phyloP scores from a whole-genome alignment of 139 green algal genomes.

The Chlamydomonas sp. region DNA sequence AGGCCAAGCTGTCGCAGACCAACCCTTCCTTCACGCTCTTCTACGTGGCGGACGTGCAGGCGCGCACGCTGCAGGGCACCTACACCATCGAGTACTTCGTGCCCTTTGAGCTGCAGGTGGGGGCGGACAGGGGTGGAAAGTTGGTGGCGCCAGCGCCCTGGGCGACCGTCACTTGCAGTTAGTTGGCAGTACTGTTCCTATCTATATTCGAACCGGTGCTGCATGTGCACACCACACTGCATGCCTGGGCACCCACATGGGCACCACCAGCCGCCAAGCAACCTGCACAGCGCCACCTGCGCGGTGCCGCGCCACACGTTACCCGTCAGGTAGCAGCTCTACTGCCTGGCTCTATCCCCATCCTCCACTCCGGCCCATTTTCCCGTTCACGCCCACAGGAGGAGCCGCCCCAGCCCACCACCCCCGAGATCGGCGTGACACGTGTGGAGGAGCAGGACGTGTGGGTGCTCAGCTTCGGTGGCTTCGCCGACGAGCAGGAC shows the following conservation, averaged over 20 bases:
- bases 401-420: conserved; percentile 18
- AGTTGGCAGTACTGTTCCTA: too few species aligned
- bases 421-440: conserved; percentile 5
- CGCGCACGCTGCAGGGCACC: conserved; percentile 13
- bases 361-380: not conserved
- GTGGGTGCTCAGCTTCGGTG: conserved; percentile 37
- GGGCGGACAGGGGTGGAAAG: not conserved
- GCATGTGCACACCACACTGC: too few species aligned
- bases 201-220: too few species aligned
- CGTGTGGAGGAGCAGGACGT: conserved; percentile 34
- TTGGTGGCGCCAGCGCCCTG: too few species aligned
- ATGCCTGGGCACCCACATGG: too few species aligned
- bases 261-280: too few species aligned
- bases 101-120: conserved; percentile 38
- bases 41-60: conserved; percentile 22
- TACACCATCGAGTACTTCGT: conserved; percentile 49
- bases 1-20: conserved; percentile 7
- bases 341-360: too few species aligned
- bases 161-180: too few species aligned
- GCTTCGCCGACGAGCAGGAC: conserved; percentile 29
- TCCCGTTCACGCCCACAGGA: not conserved
- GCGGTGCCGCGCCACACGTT: too few species aligned
- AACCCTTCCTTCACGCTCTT: conserved; percentile 38
- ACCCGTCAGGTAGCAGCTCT: too few species aligned
- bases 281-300: too few species aligned